Percentiles rank a stretch among this genome's conserved stretches.
These are phyloP conservation scores for Rhizoclosmatium globosum DNA, from an alignment of 192 early-diverging fungal genomes.

Conservation along the genomic window DNA sequence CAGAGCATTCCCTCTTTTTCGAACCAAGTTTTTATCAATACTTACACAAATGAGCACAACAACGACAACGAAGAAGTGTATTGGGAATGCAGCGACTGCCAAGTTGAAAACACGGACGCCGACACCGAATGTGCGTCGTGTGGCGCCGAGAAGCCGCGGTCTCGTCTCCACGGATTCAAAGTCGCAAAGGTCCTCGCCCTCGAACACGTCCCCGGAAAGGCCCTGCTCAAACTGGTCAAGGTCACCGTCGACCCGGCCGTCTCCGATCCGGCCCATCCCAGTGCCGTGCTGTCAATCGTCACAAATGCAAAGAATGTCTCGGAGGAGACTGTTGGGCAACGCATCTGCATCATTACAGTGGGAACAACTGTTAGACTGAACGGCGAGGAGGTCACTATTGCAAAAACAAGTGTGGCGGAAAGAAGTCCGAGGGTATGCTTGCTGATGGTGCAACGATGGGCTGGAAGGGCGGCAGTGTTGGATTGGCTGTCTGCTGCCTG, in stretches of 20 bases:
- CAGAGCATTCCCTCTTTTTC: no score
- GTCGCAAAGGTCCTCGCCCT: conserved; percentile 22
- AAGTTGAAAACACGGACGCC: conserved; percentile 20
- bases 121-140: conserved; percentile 36
- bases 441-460: conserved; percentile 33
- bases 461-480: conserved; percentile 35
- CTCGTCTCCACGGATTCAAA: conserved; percentile 13
- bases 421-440: conserved; percentile 26
- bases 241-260: not conserved
- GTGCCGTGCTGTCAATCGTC: conserved; percentile 15
- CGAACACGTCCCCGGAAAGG: conserved; percentile 28
- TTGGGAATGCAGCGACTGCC: conserved; percentile 32
- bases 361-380: conserved; percentile 22
- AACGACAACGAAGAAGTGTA: conserved; percentile 19
- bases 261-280: not conserved
- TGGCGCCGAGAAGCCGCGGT: conserved; percentile 26
- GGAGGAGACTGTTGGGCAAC: conserved; percentile 4
- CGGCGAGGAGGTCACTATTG: conserved; percentile 21
- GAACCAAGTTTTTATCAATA: no score
- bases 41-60: no score
- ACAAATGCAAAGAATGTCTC: conserved; percentile 33
- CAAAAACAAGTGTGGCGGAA: conserved; percentile 26
- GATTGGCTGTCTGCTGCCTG: conserved; percentile 21
- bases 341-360: conserved; percentile 18
- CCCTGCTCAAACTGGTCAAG: not conserved